phyloP scores from a whole-genome alignment of 805 yeast species.

The Lachancea fermentati region DNA sequence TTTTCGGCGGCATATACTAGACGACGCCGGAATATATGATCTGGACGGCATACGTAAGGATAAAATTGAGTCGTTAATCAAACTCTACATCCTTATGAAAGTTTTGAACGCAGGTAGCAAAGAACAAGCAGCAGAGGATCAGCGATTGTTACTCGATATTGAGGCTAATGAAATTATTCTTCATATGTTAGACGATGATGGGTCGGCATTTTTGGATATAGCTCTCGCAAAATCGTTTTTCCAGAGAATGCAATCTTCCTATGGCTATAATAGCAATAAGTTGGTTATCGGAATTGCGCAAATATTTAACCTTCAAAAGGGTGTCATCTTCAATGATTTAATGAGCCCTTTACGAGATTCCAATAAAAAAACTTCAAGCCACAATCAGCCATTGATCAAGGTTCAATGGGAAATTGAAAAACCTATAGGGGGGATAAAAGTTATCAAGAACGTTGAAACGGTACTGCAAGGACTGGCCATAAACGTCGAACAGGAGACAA shows the following conservation, averaged over 20 bases:
- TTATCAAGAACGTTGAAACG: constrained; percentile 59
- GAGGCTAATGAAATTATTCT: constrained; percentile 64
- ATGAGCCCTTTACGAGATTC: constrained; percentile 42
- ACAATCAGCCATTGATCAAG: constrained; percentile 34
- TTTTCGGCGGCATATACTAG: constrained; percentile 44
- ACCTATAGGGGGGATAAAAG: constrained; percentile 89
- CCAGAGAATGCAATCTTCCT: constrained; percentile 54
- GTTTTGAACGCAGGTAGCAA: constrained; percentile 36
- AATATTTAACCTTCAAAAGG: constrained; percentile 56
- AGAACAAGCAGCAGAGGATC: constrained; percentile 27
- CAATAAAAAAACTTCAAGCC: constrained; percentile 13
- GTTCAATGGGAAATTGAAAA: constrained; percentile 73
- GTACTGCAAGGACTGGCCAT: constrained; percentile 60
- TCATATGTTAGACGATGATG: constrained; percentile 57
- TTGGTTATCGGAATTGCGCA: constrained; percentile 57
- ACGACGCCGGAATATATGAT: constrained; percentile 45
- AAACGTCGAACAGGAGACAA: constrained; percentile 67
- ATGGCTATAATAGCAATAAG: constrained; percentile 61
- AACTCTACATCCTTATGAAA: constrained; percentile 41
- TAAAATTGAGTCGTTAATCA: constrained; percentile 35
- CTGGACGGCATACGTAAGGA: constrained; percentile 37
- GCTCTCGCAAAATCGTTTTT: constrained; percentile 58
- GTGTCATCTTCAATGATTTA: constrained; percentile 64
- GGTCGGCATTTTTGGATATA: constrained; percentile 64
- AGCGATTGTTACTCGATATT: constrained; percentile 54